Base-by-base conservation (phyloP, 208 protist genomes). In the Acanthamoeba divionensis region DNA sequence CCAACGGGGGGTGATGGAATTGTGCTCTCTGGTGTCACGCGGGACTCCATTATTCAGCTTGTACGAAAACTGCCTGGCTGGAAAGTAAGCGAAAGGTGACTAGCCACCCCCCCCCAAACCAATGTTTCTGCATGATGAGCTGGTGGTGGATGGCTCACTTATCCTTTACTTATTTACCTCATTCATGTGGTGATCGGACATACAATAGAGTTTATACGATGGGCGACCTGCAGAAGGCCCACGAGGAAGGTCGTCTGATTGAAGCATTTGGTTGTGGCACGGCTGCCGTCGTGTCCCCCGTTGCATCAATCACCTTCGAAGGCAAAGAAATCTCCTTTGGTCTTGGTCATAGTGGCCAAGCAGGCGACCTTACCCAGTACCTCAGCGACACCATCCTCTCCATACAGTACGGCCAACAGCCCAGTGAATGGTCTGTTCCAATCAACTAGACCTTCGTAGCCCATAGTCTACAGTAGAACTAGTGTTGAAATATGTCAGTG, bases 231-330 rank as follows among this genome's bases (percentile, higher is more conserved):
- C 83, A 97, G 4, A 86, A 95, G 21, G 97, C 96, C 33, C 26
- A 97, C 65, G 69, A 95, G 79, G 96, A 98, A 71, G 93, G 92
- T 7, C 94, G 97, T 38, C 92, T 99, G 65, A 69, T 96, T 2
- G 98, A 99, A 94, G 94, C 94, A 90, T 99, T 99, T 91, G 98
- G 98, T 38, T 95, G 96, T 50, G 98, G 98, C 50, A 99, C 98
- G 7, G 98, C 98, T 9, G 97, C 97, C 24, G 96, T 99, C 69
- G 96, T 99, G 13, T 95, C 95, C 2, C 98, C 98, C 45, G 95
- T 99, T 41, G 92, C 95, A 5, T 36, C n/a, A 8, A 96, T 99
- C 50, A 21, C 85, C 24, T 98, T 96, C 92, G 88, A 96, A 36
- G 96, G 94, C 38, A 92, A 89, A 88, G 24, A 93, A 45, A 45